A percentile compares a stretch with the other conserved stretches of the same genome.
phyloP scores from a whole-genome alignment of 163 green algal species.

The Volvox carteri region DNA sequence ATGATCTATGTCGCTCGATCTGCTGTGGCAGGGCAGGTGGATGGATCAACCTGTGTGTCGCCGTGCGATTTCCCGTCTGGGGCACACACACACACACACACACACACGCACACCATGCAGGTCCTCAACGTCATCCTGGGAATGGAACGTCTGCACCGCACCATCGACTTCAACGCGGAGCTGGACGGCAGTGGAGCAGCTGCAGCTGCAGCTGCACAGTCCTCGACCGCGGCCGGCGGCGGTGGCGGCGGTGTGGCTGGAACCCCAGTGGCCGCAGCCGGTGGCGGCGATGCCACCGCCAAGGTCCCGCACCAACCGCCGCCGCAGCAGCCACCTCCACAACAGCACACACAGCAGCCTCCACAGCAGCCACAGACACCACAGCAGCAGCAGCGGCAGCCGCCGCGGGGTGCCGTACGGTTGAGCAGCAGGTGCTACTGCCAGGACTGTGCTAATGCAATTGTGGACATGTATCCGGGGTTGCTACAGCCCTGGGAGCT shows the following conservation, averaged over 20 bases:
- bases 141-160: constrained; percentile 84
- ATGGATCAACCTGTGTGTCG: no score
- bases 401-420: neutral
- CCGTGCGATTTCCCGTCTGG: no score
- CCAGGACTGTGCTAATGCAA: constrained; percentile 16
- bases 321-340: neutral
- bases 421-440: constrained; percentile 34
- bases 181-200: neutral
- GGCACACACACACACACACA: no score
- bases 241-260: neutral
- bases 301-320: neutral
- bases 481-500: neutral
- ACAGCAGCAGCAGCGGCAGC: constrained; percentile 32
- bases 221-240: neutral
- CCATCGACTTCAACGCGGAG: constrained; percentile 71
- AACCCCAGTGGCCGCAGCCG: neutral
- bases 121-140: constrained; percentile 87
- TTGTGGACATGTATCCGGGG: constrained; percentile 45
- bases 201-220: neutral
- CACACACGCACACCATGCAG: no score
- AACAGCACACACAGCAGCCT: neutral
- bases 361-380: neutral
- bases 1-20: no score
- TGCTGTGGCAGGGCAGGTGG: no score
- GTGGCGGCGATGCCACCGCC: neutral